Percentiles rank a stretch among this genome's conserved stretches.
Conservation (phyloP, 768 basidiomycete species). For the Lentinula detonsa region DNA sequence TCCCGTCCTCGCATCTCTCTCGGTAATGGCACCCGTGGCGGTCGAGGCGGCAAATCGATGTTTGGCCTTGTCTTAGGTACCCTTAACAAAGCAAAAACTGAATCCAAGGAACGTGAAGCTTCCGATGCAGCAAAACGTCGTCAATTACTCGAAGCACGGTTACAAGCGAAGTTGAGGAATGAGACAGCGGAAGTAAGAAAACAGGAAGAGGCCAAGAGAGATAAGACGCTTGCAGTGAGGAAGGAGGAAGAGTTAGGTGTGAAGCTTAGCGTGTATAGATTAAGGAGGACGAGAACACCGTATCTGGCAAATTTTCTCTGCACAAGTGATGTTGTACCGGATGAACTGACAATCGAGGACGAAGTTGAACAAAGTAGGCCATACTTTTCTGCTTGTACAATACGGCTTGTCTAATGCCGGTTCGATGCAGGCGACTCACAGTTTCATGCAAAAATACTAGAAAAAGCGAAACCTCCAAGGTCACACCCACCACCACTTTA, state of each 20-base stretch:
- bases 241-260: slow-evolving; percentile 81
- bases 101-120: slow-evolving; percentile 79
- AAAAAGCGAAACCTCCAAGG: slow-evolving; percentile 38
- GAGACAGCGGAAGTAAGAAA: slow-evolving; percentile 83
- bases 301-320: slow-evolving; percentile 68
- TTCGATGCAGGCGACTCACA: neutral
- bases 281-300: slow-evolving; percentile 66
- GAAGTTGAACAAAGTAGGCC: slow-evolving; percentile 10
- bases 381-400: neutral
- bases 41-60: slow-evolving; percentile 84
- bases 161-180: slow-evolving; percentile 79
- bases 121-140: slow-evolving; percentile 86
- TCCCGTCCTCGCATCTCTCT: neutral
- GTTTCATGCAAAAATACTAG: slow-evolving; percentile 27
- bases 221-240: slow-evolving; percentile 67
- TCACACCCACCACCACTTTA: slow-evolving; percentile 73
- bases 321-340: slow-evolving; percentile 64
- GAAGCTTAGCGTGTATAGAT: slow-evolving; percentile 80
- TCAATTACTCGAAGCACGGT: slow-evolving; percentile 75
- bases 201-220: slow-evolving; percentile 82
- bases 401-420: no score
- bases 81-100: slow-evolving; percentile 81
- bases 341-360: slow-evolving; percentile 18
- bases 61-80: slow-evolving; percentile 81
- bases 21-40: slow-evolving; percentile 35